Conservation (phyloP, 2,329 filamentous ascomycete species). For the Ophiostoma novo-ulmi region DNA sequence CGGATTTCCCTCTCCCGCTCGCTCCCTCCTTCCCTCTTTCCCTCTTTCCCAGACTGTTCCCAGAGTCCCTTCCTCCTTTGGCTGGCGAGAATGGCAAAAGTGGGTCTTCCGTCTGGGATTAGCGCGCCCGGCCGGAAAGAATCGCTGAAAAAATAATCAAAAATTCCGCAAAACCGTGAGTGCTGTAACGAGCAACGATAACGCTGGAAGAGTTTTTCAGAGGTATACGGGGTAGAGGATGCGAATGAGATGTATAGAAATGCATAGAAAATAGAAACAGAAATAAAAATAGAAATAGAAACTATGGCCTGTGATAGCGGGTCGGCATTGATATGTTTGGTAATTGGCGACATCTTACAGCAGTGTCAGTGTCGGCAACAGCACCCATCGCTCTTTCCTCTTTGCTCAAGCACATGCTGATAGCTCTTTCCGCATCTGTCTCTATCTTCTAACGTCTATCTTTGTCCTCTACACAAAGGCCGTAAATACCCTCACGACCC, state of each 20-base stretch:
- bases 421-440: neutral
- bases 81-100: conserved; percentile 21
- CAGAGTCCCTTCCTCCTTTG: conserved; percentile 13
- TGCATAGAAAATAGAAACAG: neutral
- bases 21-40: neutral
- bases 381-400: conserved; percentile 4
- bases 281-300: neutral
- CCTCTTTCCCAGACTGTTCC: neutral
- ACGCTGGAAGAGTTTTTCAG: conserved; percentile 13
- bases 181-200: conserved; percentile 11
- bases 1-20: neutral
- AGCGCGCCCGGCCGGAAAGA: conserved; percentile 44
- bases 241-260: neutral
- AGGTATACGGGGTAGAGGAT: neutral
- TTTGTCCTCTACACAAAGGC: neutral
- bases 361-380: neutral
- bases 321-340: neutral
- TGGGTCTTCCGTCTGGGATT: conserved; percentile 24
- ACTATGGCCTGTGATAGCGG: neutral
- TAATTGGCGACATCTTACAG: neutral
- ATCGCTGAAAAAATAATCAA: conserved; percentile 45
- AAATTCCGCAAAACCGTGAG: conserved; percentile 16
- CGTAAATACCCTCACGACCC: neutral
- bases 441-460: neutral
- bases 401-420: neutral